Evolutionary conservation across 306 rosid species (phyloP), one percentile per base, ranked within the genome.

Genomic region (Canavalia ensiformis): DNA sequence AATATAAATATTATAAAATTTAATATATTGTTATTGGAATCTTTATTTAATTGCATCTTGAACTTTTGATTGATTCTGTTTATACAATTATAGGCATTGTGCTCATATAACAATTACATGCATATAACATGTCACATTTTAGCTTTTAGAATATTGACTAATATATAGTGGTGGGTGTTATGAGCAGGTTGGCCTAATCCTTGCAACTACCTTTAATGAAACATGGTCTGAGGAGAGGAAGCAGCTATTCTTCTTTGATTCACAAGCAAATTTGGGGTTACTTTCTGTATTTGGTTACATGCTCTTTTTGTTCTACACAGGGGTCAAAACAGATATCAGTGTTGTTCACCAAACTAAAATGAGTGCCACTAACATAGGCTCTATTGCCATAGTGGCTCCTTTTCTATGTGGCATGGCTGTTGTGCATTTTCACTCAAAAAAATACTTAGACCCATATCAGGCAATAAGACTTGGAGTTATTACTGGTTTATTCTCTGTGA

Each of bases 251-350:
- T 62, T 44, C 41, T 30, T 50, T n/a, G 54, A 18, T n/a, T 82
- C 88, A 13, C 94, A 94, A n/a, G 90, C 82, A 42, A 70, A 75
- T 47, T 42, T 90, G 5, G 89, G 92, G 4, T 10, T 86, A 63
- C 2, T 90, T 4, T 51, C 92, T 3, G 49, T 82, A 51, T 82
- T 89, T 51, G 93, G 97, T 3, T 92, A 85, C 88, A 50, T 88
- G 49, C 45, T 92, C 5, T 94, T 90, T 30, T 29, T 87, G 8
- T 94, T 94, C 84, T 84, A 88, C 54, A 86, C 81, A 4, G 95
- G 97, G 2, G 95, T 94, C 5, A 88, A 87, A 75, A 91, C 88
- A 60, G 92, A 94, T 47, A n/a, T 90, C 77, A 83, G 85, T 52
- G 44, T 84, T 28, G 68, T 91, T 11, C 68, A 37, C 5, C 84